Evolutionary conservation across 169 alveolate genomes (phyloP), one percentile per base, ranked within the genome.

Genomic region (Eimeria brunetti): DNA sequence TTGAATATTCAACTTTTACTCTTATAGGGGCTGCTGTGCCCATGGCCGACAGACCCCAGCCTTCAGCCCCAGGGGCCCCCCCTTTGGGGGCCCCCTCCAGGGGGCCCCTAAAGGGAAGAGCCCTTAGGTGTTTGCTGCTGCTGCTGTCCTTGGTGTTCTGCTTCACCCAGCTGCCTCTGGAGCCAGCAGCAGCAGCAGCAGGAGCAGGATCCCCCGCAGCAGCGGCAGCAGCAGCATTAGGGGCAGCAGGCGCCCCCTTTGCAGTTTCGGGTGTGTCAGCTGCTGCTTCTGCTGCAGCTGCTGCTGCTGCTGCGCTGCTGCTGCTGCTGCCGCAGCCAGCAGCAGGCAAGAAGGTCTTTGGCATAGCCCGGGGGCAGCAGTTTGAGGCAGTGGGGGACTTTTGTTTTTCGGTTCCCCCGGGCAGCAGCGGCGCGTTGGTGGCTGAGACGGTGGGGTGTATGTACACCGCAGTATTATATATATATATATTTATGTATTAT

Each of bases 351-450:
- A 90, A 90, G 36, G 89, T 90, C 33, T 49, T 75, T 36, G 95
- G 95, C 6, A 24, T 90, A 9, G 88, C 95, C 7, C 51, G 83
- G 22, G 95, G 89, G 8, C 49, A 41, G 30, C 73, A 33, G 4
- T 90, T 71, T 44, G 89, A 73, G 64, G 80, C 95, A 0, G 64
- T 90, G 16, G 95, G 80, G 67, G 95, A 90, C n/a, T 90, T 90
- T 27, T 90, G 95, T 60, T 90, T 90, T 33, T 53, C 95, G 4
- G 83, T 90, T 9, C 95, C 95, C 22, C 86, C 58, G 51, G 95
- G 95, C 7, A 3, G 16, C 9, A 73, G 64, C 3, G 95, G 95
- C n/a, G 58, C 80, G 41, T 51, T 90, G 62, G 60, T 75, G 64
- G 95, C 81, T 30, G 89, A 90, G 81, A 90, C 95, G 85, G 95